Percentiles rank a stretch among this genome's conserved stretches.
Evolutionary conservation across 2,329 filamentous ascomycete genomes (phyloP).

Genomic region (Monosporascus sp.): DNA sequence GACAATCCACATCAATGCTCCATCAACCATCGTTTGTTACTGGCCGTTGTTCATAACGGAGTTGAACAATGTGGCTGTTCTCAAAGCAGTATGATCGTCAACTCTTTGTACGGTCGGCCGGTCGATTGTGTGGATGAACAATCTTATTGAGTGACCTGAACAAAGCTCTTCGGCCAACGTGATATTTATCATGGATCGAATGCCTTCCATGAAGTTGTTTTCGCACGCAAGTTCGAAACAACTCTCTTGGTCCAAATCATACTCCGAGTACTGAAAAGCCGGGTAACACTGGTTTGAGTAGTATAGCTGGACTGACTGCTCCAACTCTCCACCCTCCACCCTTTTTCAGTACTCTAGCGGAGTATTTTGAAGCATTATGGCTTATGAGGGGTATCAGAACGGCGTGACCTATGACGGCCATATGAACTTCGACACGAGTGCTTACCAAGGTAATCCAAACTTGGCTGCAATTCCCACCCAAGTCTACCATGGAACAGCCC

Average conservation of each 20-base stretch:
- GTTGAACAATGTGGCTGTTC: neutral
- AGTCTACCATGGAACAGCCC: too few relatives aligned
- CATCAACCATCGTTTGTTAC: neutral
- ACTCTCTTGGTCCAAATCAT: neutral
- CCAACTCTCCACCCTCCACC: neutral
- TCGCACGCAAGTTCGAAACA: neutral
- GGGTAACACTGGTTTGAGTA: neutral
- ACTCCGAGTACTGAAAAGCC: neutral
- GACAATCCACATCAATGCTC: too few relatives aligned
- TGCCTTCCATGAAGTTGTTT: neutral
- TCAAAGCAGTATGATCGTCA: neutral
- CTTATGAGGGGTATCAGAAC: neutral
- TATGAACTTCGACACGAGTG: neutral
- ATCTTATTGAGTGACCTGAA: neutral
- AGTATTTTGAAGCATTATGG: neutral
- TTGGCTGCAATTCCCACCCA: neutral
- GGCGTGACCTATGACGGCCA: neutral
- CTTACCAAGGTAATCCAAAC: neutral
- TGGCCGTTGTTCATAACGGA: neutral
- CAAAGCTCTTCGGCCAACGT: neutral
- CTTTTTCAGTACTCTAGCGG: neutral
- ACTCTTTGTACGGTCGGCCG: neutral
- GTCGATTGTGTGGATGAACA: neutral
- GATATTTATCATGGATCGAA: neutral
- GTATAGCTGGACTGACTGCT: neutral